phyloP scores from a whole-genome alignment of 371 early-diverging fungal genomes.

The Scutellospora calospora region DNA sequence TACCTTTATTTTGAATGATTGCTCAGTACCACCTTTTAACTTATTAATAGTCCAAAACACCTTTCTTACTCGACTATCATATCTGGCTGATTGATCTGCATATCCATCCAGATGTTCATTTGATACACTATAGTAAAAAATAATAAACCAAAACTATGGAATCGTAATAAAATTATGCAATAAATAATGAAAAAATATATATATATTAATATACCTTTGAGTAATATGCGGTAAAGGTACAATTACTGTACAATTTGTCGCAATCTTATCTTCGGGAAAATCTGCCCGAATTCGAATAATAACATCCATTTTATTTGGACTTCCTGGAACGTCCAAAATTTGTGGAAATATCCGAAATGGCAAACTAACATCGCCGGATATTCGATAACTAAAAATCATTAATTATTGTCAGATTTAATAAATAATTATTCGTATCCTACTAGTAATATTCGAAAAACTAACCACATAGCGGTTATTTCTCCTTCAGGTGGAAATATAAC shows the following conservation, averaged over 20 bases:
- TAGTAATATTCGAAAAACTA: background rate
- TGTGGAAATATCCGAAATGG: conserved; percentile 39
- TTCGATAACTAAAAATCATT: conserved; percentile 7
- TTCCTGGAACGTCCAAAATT: background rate
- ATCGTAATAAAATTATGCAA: too few species aligned
- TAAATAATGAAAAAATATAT: background rate
- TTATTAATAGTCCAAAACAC: conserved; percentile 30
- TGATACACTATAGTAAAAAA: conserved; percentile 21
- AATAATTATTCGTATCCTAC: background rate
- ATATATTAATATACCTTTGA: conserved; percentile 4
- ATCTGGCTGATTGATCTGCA: conserved; percentile 1
- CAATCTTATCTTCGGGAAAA: conserved; percentile 24
- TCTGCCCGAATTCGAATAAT: conserved; percentile 29
- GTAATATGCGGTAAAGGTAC: conserved; percentile 21
- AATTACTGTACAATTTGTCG: conserved; percentile 4
- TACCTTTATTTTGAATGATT: conserved; percentile 34
- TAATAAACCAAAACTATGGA: background rate
- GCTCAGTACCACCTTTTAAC: conserved; percentile 23
- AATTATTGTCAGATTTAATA: background rate
- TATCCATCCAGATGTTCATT: background rate
- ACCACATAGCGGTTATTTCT: conserved; percentile 34
- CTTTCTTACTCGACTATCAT: conserved; percentile 18
- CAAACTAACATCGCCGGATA: conserved; percentile 16
- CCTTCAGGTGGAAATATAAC: conserved; percentile 37
- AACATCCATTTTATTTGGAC: conserved; percentile 34